A percentile compares a stretch with the other conserved stretches of the same genome.
Evolutionary conservation across 164 flowering plant genomes (phyloP).

Genomic region (Brasenia schreberi): DNA sequence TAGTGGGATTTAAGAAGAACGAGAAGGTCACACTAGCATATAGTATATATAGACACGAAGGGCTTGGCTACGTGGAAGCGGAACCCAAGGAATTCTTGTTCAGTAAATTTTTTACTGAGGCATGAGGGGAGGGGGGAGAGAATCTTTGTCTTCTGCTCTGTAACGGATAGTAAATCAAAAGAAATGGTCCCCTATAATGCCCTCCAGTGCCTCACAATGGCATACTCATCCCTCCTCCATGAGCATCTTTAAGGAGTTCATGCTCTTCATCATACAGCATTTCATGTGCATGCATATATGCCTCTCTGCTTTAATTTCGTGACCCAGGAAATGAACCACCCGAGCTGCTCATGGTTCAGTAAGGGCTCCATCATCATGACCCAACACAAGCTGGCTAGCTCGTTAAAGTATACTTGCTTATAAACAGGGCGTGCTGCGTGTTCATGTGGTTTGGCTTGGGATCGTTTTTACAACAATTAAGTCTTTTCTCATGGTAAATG

Average conservation of each 20-base stretch:
- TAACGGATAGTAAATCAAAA: neutral
- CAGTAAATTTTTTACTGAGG: neutral
- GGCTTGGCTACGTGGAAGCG: neutral
- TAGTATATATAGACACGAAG: neutral
- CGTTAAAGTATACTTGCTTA: too few species aligned
- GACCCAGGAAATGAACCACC: neutral
- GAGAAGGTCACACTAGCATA: neutral
- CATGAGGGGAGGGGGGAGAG: neutral
- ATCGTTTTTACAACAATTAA: too few species aligned
- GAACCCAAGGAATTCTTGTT: neutral
- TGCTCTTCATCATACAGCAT: too few species aligned
- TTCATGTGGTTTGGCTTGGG: too few species aligned
- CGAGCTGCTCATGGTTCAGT: too few species aligned
- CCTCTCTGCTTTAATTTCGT: too few species aligned
- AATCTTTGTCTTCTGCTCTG: neutral
- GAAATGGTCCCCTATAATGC: neutral
- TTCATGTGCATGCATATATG: too few species aligned
- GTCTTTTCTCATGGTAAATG: too few species aligned
- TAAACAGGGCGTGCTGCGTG: too few species aligned
- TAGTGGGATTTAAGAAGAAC: neutral
- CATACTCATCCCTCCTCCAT: neutral
- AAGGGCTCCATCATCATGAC: too few species aligned
- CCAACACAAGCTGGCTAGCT: too few species aligned
- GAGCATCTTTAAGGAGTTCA: too few species aligned
- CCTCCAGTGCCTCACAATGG: neutral